Conservation (phyloP, 2,329 filamentous ascomycete genomes). For the Xylariaceae sp. region DNA sequence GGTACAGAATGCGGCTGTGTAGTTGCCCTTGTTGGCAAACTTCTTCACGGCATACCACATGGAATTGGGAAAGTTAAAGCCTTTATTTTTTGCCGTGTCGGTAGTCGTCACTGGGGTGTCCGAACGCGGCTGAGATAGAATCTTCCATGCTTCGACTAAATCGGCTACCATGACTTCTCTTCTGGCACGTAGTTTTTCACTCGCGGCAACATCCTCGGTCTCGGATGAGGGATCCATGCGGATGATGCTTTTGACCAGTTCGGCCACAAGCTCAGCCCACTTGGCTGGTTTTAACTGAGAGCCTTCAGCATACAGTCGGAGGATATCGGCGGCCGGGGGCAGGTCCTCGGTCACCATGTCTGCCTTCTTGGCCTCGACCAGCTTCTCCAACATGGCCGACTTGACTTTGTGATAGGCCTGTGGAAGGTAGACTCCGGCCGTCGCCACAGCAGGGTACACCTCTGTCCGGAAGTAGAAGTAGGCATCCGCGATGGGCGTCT, state of each 20-base stretch:
- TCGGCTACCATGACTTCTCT: constrained; percentile 34
- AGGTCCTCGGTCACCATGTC: constrained; percentile 29
- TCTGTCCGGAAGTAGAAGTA: constrained; percentile 24
- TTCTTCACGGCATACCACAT: constrained; percentile 18
- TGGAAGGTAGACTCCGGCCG: constrained; percentile 24
- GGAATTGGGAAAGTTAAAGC: constrained; percentile 28
- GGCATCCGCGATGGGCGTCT: constrained; percentile 20
- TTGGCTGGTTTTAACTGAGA: constrained; percentile 28
- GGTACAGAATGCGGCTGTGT: constrained; percentile 27
- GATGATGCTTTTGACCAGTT: constrained; percentile 31
- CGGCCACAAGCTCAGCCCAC: constrained; percentile 33
- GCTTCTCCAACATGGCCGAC: constrained; percentile 27
- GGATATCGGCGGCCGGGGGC: constrained; percentile 36
- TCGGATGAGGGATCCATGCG: constrained; percentile 17
- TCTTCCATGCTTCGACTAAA: constrained; percentile 37
- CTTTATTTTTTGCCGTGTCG: constrained; percentile 19
- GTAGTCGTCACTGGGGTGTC: constrained; percentile 6
- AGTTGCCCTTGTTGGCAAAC: constrained; percentile 20
- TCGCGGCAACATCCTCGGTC: constrained; percentile 23
- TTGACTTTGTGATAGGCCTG: constrained; percentile 29
- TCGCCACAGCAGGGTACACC: constrained; percentile 28
- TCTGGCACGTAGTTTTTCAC: constrained; percentile 26
- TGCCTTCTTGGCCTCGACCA: constrained; percentile 29
- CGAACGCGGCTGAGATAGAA: constrained; percentile 31
- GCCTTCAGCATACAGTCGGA: constrained; percentile 32